Conservation (phyloP, 306 rosid genomes). For the Pueraria montana region DNA sequence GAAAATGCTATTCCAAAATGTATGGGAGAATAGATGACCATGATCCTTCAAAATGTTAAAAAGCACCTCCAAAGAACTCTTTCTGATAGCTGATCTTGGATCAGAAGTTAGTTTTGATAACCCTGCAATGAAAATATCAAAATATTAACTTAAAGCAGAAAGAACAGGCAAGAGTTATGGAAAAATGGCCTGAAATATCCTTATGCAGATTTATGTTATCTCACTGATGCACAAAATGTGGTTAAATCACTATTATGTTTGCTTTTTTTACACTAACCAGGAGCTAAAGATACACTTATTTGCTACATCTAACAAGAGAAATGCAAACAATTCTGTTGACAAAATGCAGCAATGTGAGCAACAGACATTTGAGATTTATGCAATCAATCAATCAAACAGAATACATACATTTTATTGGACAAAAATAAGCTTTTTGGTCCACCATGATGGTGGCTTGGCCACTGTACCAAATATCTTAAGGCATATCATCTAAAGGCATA, state of each 20-base stretch:
- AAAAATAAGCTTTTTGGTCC: constrained; percentile 27
- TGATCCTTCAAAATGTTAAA: constrained; percentile 96
- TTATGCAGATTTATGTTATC: constrained; percentile 22
- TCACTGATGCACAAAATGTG: constrained; percentile 32
- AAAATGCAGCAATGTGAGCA: constrained; percentile 12
- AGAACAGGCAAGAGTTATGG: constrained; percentile 31
- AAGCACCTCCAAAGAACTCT: constrained; percentile 98
- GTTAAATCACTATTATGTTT: constrained; percentile 31
- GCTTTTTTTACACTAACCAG: constrained; percentile 21
- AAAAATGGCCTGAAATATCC: constrained; percentile 14
- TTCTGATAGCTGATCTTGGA: constrained; percentile 94
- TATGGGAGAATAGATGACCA: constrained; percentile 85
- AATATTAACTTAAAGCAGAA: constrained; percentile 39
- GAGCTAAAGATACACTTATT: constrained; percentile 35
- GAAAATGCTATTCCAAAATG: constrained; percentile 84
- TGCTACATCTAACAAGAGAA: constrained; percentile 11
- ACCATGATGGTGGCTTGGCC: constrained; percentile 38
- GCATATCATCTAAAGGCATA: constrained; percentile 43
- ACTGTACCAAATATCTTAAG: constrained; percentile 11
- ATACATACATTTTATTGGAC: not conserved
- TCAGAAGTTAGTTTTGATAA: constrained; percentile 92
- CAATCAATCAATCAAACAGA: constrained; percentile 25
- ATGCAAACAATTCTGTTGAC: constrained; percentile 6
- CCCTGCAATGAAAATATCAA: constrained; percentile 62
- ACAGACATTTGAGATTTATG: constrained; percentile 21